A percentile compares a stretch with the other conserved stretches of the same genome.
phyloP scores from a whole-genome alignment of 1,284 basidiomycete genomes.

The Leccinum huronense region DNA sequence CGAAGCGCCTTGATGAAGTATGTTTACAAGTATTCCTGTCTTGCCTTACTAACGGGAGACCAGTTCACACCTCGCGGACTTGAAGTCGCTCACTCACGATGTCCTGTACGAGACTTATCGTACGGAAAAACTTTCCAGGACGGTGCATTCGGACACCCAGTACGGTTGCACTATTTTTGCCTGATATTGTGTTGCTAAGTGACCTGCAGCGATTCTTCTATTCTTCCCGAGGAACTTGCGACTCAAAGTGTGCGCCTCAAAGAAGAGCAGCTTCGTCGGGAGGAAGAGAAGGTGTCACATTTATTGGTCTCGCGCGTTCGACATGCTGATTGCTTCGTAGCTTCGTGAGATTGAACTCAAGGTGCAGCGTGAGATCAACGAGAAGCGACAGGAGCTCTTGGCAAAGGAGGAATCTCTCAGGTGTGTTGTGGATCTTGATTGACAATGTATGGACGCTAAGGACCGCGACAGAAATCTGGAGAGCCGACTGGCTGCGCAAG shows the following conservation, averaged over 20 bases:
- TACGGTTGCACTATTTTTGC: constrained; percentile 39
- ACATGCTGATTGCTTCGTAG: constrained; percentile 39
- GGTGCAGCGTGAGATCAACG: constrained; percentile 97
- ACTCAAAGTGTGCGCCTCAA: constrained; percentile 96
- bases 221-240: constrained; percentile 93
- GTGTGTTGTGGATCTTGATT: constrained; percentile 39
- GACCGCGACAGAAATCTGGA: constrained; percentile 69
- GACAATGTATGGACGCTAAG: constrained; percentile 6
- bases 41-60: constrained; percentile 13
- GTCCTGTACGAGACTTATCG: constrained; percentile 95
- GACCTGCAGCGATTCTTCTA: constrained; percentile 71
- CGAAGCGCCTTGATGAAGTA: constrained; percentile 88
- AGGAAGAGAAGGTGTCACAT: constrained; percentile 84
- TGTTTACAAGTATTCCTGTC: constrained; percentile 17
- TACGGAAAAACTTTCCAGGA: constrained; percentile 96
- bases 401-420: constrained; percentile 91
- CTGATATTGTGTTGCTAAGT: constrained; percentile 17
- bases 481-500: constrained; percentile 85
- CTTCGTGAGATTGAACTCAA: constrained; percentile 98
- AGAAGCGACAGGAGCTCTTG: constrained; percentile 95
- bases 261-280: constrained; percentile 96
- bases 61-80: constrained; percentile 92
- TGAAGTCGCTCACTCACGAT: constrained; percentile 95
- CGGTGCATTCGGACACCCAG: constrained; percentile 83
- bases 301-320: neutral